Evolutionary conservation across 1,284 basidiomycete species (phyloP).

Genomic region (Microstroma glucosiphilum): DNA sequence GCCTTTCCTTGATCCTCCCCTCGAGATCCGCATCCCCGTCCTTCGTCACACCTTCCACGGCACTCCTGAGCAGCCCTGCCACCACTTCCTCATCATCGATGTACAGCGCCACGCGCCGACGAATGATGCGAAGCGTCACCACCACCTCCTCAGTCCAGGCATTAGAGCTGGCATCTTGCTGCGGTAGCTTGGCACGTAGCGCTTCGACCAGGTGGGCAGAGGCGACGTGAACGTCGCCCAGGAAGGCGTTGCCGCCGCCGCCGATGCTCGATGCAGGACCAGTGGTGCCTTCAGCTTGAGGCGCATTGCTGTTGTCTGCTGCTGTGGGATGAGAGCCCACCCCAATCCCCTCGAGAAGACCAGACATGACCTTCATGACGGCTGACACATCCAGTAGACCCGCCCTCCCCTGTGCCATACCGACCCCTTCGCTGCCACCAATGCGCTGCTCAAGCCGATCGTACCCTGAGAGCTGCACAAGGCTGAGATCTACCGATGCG

Average conservation of each 20-base stretch:
- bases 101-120: not conserved
- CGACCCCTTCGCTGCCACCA: not conserved
- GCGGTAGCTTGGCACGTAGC: not conserved
- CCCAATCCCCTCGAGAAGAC: not conserved
- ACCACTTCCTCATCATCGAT: slow-evolving; percentile 3
- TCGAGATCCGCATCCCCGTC: not conserved
- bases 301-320: not conserved
- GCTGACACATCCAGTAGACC: not conserved
- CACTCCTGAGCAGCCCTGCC: not conserved
- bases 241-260: not conserved
- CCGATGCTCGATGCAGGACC: not conserved
- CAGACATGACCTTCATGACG: not conserved
- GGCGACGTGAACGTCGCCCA: not conserved
- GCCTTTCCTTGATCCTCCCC: not conserved
- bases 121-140: not conserved
- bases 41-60: not conserved
- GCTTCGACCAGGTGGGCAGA: not conserved
- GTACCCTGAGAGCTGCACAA: not conserved
- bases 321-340: not conserved
- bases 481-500: slow-evolving; percentile 1
- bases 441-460: not conserved
- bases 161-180: not conserved
- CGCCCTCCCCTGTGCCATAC: not conserved
- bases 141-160: not conserved
- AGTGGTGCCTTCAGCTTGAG: too few species aligned